These are phyloP conservation scores for Cercospora sp. DNA, from an alignment of 2,329 filamentous ascomycete genomes.

Conservation along the genomic window DNA sequence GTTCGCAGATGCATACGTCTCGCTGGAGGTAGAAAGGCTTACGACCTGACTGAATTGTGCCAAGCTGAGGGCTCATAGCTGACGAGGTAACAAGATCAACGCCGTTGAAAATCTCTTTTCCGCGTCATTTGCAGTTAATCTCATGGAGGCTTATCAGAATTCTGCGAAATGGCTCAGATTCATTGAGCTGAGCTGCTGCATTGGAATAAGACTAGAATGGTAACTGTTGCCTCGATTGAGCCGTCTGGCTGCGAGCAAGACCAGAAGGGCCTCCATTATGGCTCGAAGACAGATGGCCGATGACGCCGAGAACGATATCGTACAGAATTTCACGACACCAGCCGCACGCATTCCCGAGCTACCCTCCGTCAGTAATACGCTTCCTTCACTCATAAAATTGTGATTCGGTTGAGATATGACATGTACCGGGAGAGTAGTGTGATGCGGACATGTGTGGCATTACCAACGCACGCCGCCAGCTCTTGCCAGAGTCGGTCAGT, in stretches of 20 bases:
- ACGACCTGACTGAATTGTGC: too few relatives aligned
- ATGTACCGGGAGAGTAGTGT: background rate
- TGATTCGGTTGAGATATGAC: background rate
- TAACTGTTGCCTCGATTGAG: background rate
- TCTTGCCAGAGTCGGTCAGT: background rate
- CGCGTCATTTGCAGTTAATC: background rate
- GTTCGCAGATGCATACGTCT: too few relatives aligned
- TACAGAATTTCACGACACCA: background rate
- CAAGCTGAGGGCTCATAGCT: too few relatives aligned
- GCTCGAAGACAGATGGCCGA: background rate
- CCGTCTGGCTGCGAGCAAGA: background rate
- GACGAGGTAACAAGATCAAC: background rate
- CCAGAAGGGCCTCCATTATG: background rate
- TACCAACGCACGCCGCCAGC: background rate
- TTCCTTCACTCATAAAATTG: background rate
- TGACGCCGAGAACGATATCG: background rate
- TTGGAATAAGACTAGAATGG: background rate
- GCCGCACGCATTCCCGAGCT: background rate
- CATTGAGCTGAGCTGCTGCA: background rate
- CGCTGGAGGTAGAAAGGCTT: too few relatives aligned
- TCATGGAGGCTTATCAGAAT: background rate
- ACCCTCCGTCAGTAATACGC: background rate
- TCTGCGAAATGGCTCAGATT: background rate
- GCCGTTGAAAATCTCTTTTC: background rate
- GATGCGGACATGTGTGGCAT: constrained; percentile 1